A percentile compares a stretch with the other conserved stretches of the same genome.
Conservation (phyloP, 495 filamentous ascomycete species). For the Penicillium longicatenatum region DNA sequence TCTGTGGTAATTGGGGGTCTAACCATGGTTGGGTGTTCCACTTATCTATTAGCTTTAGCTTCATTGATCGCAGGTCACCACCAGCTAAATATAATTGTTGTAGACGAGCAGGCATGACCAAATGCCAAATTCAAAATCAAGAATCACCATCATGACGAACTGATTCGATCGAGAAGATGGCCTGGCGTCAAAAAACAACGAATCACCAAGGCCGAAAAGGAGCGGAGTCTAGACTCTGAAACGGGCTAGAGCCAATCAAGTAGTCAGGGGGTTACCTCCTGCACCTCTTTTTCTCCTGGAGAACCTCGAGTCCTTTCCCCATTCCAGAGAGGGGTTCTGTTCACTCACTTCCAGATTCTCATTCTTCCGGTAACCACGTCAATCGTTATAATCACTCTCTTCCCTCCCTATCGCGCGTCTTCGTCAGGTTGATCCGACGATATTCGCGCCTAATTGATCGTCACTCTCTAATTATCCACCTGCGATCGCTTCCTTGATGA, state of each 20-base stretch:
- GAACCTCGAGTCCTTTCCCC: background rate
- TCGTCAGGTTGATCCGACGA: constrained; percentile 36
- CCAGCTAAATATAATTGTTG: no score
- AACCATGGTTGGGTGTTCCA: background rate
- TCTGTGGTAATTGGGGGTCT: background rate
- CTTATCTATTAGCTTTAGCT: background rate
- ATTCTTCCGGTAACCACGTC: constrained; percentile 5
- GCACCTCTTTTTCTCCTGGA: background rate
- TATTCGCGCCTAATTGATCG: background rate
- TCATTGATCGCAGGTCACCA: background rate
- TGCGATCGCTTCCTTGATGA: constrained; percentile 1
- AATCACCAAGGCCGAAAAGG: background rate
- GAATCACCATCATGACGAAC: background rate
- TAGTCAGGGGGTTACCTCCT: constrained; percentile 13
- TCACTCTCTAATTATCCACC: background rate
- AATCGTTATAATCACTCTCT: constrained; percentile 1
- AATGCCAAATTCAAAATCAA: background rate
- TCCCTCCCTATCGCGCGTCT: constrained; percentile 7
- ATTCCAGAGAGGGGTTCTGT: constrained; percentile 4
- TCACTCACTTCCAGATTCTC: constrained; percentile 4
- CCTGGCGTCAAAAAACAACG: background rate
- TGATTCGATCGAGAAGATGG: background rate
- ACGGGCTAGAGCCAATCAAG: constrained; percentile 22
- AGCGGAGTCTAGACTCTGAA: constrained; percentile 24
- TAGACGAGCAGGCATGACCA: no score